Conservation (phyloP, 805 yeast genomes). For the Suhomyces faveliae region DNA sequence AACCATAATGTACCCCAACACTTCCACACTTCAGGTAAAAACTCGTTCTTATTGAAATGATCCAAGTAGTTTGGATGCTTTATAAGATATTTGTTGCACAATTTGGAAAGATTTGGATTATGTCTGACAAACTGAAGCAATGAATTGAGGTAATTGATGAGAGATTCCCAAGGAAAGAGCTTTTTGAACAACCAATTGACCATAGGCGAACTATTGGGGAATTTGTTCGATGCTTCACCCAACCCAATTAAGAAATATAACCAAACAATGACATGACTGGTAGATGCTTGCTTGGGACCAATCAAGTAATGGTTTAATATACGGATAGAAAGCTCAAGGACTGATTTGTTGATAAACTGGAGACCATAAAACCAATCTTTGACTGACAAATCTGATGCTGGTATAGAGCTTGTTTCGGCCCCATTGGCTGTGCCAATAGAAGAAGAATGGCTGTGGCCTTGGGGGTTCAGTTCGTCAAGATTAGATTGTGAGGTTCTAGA, state of each 20-base stretch:
- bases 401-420: constrained; percentile 30
- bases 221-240: constrained; percentile 50
- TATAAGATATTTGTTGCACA: constrained; percentile 13
- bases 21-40: constrained; percentile 74
- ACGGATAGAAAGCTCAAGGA: constrained; percentile 64
- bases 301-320: constrained; percentile 63
- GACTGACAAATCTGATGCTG: constrained; percentile 33
- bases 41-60: constrained; percentile 57
- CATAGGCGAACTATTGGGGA: constrained; percentile 47
- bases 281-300: constrained; percentile 69
- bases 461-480: constrained; percentile 12
- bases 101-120: constrained; percentile 19
- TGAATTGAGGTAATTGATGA: constrained; percentile 63
- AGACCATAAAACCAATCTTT: constrained; percentile 59
- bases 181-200: constrained; percentile 51
- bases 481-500: constrained; percentile 21
- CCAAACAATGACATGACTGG: constrained; percentile 78
- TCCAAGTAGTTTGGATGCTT: constrained; percentile 42
- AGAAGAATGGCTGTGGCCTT: neutral
- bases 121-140: constrained; percentile 38
- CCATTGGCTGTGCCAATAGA: constrained; percentile 13
- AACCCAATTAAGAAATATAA: constrained; percentile 66
- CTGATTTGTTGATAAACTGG: constrained; percentile 58
- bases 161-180: constrained; percentile 66
- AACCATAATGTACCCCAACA: constrained; percentile 86